Conservation (phyloP, 768 basidiomycete species). For the Agaricus blazei region DNA sequence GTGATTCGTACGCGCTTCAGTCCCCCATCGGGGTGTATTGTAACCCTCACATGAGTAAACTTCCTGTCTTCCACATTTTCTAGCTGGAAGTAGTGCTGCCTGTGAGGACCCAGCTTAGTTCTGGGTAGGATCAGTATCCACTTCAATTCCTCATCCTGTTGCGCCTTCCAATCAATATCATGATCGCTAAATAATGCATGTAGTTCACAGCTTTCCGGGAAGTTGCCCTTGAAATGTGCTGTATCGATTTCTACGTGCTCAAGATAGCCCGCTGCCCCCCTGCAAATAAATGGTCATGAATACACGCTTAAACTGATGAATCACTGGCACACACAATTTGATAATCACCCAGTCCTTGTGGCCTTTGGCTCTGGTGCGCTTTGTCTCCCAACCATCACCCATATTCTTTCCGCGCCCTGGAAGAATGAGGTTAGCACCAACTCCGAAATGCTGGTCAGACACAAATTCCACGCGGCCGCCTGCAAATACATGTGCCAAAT, state of each 20-base stretch:
- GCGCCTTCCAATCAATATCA: conserved; percentile 32
- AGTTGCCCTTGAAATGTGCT: conserved; percentile 93
- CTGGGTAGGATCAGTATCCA: conserved; percentile 78
- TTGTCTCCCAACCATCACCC: conserved; percentile 99
- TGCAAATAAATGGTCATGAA: conserved; percentile 21
- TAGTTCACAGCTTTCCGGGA: conserved; percentile 82
- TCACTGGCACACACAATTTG: conserved; percentile 58
- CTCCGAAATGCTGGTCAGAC: conserved; percentile 94
- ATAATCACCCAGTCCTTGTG: conserved; percentile 93
- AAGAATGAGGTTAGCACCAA: conserved; percentile 85
- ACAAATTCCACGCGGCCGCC: conserved; percentile 81
- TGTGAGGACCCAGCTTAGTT: conserved; percentile 82
- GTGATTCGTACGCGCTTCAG: conserved; percentile 86
- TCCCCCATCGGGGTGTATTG: conserved; percentile 93
- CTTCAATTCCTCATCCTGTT: conserved; percentile 32
- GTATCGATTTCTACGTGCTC: conserved; percentile 87
- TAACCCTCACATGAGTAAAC: conserved; percentile 83
- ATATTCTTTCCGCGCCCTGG: conserved; percentile 93
- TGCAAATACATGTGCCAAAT: conserved; percentile 87
- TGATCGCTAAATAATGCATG: conserved; percentile 46
- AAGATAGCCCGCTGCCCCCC: conserved; percentile 72
- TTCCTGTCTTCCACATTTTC: conserved; percentile 50
- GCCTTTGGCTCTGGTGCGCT: conserved; percentile 70
- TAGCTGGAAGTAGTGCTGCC: conserved; percentile 85
- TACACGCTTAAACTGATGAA: not conserved